Evolutionary conservation across 371 early-diverging fungal species (phyloP), one percentile per base, ranked within the genome.

Genomic region (Lichtheimia corymbifera): DNA sequence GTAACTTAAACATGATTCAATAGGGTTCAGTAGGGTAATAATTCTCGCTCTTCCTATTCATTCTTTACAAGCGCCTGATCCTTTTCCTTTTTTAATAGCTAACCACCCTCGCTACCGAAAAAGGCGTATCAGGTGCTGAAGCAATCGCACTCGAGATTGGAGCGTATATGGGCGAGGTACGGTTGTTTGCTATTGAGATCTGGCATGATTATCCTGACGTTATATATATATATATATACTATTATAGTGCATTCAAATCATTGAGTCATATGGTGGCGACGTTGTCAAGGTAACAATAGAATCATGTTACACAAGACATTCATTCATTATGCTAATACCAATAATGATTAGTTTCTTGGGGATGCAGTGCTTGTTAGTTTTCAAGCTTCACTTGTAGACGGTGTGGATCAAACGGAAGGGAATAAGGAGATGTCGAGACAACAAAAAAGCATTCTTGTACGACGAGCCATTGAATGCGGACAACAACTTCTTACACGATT

Each of bases 141-240:
- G 83, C 84, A 44, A 82, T 86, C 53, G 80, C 86, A 13, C 74
- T 81, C 50, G 84, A 86, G 65, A 81, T 86, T 41, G 86, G 86
- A 28, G 80, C 76, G n/a, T 86, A 84, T 52, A 74, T 77, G 76
- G 81, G 78, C 53, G 81, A 81, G 58, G 81, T 76, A 71, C 58
- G 65, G 25, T 35, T 41, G 41, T 40, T 11, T 50, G n/a, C n/a
- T 13, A 22, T 18, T 18, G 13, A 50, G 20, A 15, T 41, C 24
- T 14, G 27, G 25, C 25, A 52, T 35, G 1, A 15, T 28, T 40
- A 41, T 20, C 3, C 35, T 27, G 28, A 22, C 9, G 40, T 2
- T 40, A 22, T 70, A 63, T 61, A 61, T 66, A n/a, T 22, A 22
- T 22, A 22, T 22, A 2, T 22, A 22, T 22, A 22, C 22, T 18